phyloP scores from a whole-genome alignment of 2,329 filamentous ascomycete genomes.

The Balansia obtecta region DNA sequence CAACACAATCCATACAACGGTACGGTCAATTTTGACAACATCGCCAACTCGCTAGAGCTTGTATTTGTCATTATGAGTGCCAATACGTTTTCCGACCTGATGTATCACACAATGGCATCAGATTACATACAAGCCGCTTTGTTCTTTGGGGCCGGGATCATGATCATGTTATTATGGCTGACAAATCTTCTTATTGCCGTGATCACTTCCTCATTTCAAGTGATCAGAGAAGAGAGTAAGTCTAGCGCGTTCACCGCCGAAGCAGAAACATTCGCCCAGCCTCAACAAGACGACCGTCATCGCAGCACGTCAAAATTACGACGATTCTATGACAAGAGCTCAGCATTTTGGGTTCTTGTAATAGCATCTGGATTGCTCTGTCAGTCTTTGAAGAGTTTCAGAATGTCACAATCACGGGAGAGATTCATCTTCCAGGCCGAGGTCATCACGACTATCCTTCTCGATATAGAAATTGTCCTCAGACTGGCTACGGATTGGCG shows the following conservation, averaged over 20 bases:
- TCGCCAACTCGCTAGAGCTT: constrained; percentile 78
- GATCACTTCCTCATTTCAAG: constrained; percentile 96
- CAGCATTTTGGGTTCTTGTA: constrained; percentile 64
- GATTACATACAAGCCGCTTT: constrained; percentile 81
- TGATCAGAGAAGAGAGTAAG: constrained; percentile 93
- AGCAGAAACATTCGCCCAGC: constrained; percentile 33
- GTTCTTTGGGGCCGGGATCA: constrained; percentile 61
- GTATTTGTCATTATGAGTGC: constrained; percentile 98
- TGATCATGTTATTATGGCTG: constrained; percentile 93
- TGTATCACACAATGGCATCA: constrained; percentile 86
- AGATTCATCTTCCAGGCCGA: constrained; percentile 62
- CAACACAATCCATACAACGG: constrained; percentile 66
- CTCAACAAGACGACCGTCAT: constrained; percentile 24
- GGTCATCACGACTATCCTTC: constrained; percentile 60
- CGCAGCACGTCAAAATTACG: constrained; percentile 43
- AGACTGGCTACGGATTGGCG: constrained; percentile 72
- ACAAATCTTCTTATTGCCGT: constrained; percentile 91
- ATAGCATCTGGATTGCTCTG: constrained; percentile 72
- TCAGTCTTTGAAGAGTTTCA: constrained; percentile 64
- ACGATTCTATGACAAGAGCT: constrained; percentile 59
- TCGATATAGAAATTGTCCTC: constrained; percentile 72
- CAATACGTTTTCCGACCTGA: constrained; percentile 89
- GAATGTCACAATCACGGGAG: constrained; percentile 51
- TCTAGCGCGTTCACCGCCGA: constrained; percentile 83
- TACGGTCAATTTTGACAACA: constrained; percentile 92